Base-by-base conservation (phyloP, 1,139 yeast species). In the Blastobotrys malaysiensis region DNA sequence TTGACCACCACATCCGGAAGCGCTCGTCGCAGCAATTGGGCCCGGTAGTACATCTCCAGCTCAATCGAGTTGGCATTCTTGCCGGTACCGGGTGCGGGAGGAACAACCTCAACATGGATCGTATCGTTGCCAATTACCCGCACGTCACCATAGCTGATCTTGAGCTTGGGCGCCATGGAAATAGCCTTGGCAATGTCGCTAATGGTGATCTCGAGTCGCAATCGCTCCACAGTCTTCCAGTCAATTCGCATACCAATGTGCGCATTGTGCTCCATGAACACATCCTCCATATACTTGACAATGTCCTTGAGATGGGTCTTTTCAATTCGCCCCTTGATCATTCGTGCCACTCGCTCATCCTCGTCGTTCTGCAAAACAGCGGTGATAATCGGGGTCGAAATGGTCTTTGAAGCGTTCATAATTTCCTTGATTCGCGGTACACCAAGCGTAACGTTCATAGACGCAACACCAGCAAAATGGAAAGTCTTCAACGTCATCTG, bases 391-490 rank as follows among this genome's bases (percentile, higher is more conserved):
- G 99, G 99, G 1, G 99, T 95, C 4, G 97, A 88, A 64, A 95
- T 95, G 14, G 83, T 82, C 70, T 95, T 95, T 18, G 97, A 88
- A 0, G 99, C 99, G 72, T 93, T 95, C 69, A 93, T 93, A 69
- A 93, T 93, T 77, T 93, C 99, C 73, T 93, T 93, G 68, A 93
- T 93, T 80, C 99, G 97, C 45, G 99, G 99, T 49, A 93, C 99
- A 81, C 99, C 99, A 63, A 93, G 80, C 0, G 99, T 93, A 62
- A 93, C 96, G 76, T 93, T 93, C 99, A 93, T 93, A 50, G 97
- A 88, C 31, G 99, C 99, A 57, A 93, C 99, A 78, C 99, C 99
- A 65, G 99, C 99, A 78, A 93, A 93, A 77, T 93, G 99, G 88
- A 93, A 93, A 67, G 99, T 93, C 74, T 93, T 93, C 73, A 93